Percentiles rank a stretch among this genome's conserved stretches.
Conservation (phyloP, 148 eudicot species). For the Rhododendron mucronatum region DNA sequence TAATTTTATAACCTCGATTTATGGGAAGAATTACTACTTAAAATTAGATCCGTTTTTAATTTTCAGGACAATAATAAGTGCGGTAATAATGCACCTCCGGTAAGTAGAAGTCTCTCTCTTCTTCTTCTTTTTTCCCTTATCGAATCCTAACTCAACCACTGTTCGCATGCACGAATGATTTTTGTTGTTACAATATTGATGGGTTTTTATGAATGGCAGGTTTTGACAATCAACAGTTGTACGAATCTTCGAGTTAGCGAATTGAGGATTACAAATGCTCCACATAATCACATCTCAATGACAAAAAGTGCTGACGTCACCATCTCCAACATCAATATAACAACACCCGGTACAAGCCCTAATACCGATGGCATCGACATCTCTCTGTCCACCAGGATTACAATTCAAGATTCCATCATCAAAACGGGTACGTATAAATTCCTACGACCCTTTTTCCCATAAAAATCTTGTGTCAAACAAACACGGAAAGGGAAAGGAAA, state of each 20-base stretch:
- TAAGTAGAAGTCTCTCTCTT: neutral
- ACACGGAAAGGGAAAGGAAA: neutral
- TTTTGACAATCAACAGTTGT: neutral
- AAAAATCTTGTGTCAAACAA: neutral
- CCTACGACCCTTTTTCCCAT: neutral
- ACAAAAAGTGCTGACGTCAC: no score
- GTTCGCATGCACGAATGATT: no score
- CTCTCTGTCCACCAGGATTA: neutral
- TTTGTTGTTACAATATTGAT: neutral
- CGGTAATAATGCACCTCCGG: neutral
- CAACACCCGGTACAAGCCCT: neutral
- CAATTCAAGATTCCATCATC: neutral
- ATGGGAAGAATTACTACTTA: neutral
- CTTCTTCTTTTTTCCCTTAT: no score
- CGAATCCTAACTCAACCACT: no score
- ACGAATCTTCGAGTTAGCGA: neutral
- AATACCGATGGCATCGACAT: slow-evolving; percentile 2
- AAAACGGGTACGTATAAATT: neutral
- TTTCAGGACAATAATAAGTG: neutral
- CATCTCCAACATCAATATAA: neutral
- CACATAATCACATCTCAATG: neutral
- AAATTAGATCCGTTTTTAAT: neutral
- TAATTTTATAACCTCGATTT: neutral
- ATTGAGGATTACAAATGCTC: neutral
- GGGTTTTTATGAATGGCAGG: neutral